phyloP scores from a whole-genome alignment of 163 green algal species.

The Smithsoniella earleae region DNA sequence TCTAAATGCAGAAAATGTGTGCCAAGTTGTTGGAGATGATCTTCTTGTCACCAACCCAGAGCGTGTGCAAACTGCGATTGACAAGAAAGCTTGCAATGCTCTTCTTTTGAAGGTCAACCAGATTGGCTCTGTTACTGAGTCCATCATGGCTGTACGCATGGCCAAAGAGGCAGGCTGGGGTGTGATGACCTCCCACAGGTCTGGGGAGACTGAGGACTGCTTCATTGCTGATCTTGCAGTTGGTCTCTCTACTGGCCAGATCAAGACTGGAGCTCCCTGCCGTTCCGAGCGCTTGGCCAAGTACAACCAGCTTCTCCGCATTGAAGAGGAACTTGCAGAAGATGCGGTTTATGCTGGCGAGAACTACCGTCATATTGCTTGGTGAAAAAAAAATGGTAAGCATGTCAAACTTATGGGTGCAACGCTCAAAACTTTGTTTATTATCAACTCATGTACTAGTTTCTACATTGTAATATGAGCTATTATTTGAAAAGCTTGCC shows the following conservation, averaged over 20 bases:
- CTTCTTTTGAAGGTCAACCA: conserved; percentile 98
- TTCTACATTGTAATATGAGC: no score
- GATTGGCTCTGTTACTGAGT: conserved; percentile 86
- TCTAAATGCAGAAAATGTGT: conserved; percentile 65
- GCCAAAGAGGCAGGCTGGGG: conserved; percentile 92
- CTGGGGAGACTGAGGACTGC: conserved; percentile 84
- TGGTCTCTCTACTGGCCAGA: conserved; percentile 91
- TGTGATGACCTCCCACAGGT: conserved; percentile 91
- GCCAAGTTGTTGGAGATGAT: conserved; percentile 96
- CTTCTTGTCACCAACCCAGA: conserved; percentile 95
- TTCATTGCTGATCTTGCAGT: conserved; percentile 99
- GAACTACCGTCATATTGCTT: conserved; percentile 47
- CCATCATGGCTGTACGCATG: conserved; percentile 94
- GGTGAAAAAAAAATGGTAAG: conserved; percentile 28
- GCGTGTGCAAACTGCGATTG: conserved; percentile 85
- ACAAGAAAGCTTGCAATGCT: conserved; percentile 89
- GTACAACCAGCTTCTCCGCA: conserved; percentile 99
- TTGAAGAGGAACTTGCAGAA: conserved; percentile 93
- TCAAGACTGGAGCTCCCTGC: conserved; percentile 98
- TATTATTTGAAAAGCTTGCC: no score
- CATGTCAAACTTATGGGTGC: no score
- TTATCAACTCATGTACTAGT: no score
- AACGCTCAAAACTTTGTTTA: no score
- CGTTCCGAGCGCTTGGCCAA: conserved; percentile 88
- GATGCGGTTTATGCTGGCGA: conserved; percentile 85